These are phyloP conservation scores for Gnetum montanum DNA, from an alignment of 75 land plant species.

Conservation along the genomic window DNA sequence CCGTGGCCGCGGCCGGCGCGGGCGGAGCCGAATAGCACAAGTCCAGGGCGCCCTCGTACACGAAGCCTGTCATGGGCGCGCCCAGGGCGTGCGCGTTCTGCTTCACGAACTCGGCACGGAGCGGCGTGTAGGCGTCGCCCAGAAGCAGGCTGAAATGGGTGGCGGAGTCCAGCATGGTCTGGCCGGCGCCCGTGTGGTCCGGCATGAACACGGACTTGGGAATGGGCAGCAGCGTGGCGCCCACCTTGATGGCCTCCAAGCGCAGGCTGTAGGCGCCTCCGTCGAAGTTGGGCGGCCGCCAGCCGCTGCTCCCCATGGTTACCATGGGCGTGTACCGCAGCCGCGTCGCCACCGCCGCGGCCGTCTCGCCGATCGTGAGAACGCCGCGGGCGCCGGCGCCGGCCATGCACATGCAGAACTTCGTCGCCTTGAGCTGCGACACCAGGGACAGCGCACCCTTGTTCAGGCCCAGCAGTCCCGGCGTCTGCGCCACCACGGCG, in stretches of 20 bases:
- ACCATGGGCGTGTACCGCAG: neutral
- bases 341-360: neutral
- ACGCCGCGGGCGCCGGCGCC: no score
- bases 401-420: no score
- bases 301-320: constrained; percentile 6
- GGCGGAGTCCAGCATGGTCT: constrained; percentile 93
- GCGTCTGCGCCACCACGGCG: constrained; percentile 14
- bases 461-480: constrained; percentile 72
- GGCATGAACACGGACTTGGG: constrained; percentile 44
- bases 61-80: constrained; percentile 4
- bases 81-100: no score
- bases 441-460: constrained; percentile 53
- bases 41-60: constrained; percentile 49
- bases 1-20: neutral
- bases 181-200: constrained; percentile 75
- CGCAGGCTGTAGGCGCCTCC: constrained; percentile 61
- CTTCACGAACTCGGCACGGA: constrained; percentile 28
- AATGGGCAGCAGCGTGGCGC: constrained; percentile 24
- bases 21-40: constrained; percentile 27
- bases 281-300: constrained; percentile 54
- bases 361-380: constrained; percentile 1
- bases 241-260: constrained; percentile 61
- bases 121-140: constrained; percentile 36
- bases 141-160: constrained; percentile 63
- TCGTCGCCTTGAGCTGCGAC: constrained; percentile 25